Evolutionary conservation across 2,329 filamentous ascomycete genomes (phyloP).

Genomic region (Apiospora rasikravindrae): DNA sequence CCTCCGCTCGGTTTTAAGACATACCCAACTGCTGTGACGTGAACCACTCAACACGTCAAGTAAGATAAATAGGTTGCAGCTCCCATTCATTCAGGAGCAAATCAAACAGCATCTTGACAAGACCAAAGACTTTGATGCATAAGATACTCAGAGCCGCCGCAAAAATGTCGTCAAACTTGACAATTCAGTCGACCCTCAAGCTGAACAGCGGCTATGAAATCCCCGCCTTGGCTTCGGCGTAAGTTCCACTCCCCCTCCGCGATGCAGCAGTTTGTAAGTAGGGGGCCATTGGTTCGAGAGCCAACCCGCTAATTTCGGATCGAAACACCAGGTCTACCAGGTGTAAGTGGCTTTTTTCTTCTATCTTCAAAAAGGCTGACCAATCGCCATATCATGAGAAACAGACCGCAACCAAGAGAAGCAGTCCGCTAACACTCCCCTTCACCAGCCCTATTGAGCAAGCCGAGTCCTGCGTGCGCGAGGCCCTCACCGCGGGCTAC

Average conservation of each 20-base stretch:
- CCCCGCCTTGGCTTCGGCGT: conserved; percentile 59
- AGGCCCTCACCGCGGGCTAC: conserved; percentile 58
- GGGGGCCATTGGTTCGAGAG: background rate
- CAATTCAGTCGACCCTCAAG: conserved; percentile 54
- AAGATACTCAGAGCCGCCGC: conserved; percentile 5
- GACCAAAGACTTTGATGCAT: background rate
- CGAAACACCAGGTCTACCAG: conserved; percentile 53
- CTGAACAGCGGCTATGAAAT: conserved; percentile 61
- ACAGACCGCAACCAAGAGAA: background rate
- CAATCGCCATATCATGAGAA: background rate
- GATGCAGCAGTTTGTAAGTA: background rate
- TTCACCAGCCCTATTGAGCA: conserved; percentile 40
- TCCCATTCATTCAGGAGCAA: background rate
- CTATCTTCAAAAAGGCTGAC: background rate
- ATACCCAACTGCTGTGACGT: background rate
- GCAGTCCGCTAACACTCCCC: conserved; percentile 20
- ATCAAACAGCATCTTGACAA: background rate
- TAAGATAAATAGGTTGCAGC: background rate
- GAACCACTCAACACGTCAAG: background rate
- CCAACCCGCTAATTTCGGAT: background rate
- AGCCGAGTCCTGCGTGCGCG: conserved; percentile 44
- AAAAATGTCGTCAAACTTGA: conserved; percentile 47
- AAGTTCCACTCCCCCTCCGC: conserved; percentile 34
- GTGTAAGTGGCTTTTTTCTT: conserved; percentile 45
- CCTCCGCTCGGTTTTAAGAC: conserved; percentile 13